A percentile compares a stretch with the other conserved stretches of the same genome.
Conservation (phyloP, 2,329 filamentous ascomycete species). For the Sclerotinia borealis region DNA sequence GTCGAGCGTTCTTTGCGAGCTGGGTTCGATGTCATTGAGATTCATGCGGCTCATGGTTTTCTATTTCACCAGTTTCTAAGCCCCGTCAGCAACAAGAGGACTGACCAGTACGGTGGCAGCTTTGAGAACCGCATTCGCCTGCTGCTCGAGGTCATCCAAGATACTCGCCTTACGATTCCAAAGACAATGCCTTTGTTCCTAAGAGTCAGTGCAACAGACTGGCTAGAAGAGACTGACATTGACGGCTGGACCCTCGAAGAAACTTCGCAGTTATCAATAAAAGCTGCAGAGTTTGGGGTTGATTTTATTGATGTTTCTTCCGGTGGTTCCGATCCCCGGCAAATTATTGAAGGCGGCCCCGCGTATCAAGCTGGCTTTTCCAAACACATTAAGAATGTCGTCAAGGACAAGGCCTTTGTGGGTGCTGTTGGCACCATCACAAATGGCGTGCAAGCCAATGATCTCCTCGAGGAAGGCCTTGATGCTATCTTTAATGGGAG, state of each 20-base stretch:
- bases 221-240: constrained; percentile 52
- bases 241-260: constrained; percentile 64
- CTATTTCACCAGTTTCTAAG: too few relatives aligned
- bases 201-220: constrained; percentile 69
- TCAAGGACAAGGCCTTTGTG: constrained; percentile 51
- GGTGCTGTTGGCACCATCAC: constrained; percentile 45
- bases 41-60: too few relatives aligned
- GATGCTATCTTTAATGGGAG: constrained; percentile 47
- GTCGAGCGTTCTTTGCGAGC: too few relatives aligned
- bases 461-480: constrained; percentile 42
- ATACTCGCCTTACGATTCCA: too few relatives aligned
- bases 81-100: too few relatives aligned
- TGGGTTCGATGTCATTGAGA: too few relatives aligned
- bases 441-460: constrained; percentile 40
- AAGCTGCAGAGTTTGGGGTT: constrained; percentile 60
- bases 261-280: constrained; percentile 53
- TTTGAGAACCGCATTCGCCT: too few relatives aligned
- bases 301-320: constrained; percentile 69
- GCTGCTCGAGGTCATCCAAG: too few relatives aligned
- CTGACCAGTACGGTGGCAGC: too few relatives aligned
- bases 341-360: constrained; percentile 52
- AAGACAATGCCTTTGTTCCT: too few relatives aligned
- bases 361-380: constrained; percentile 69
- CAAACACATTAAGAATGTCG: constrained; percentile 61
- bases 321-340: constrained; percentile 56